phyloP scores from a whole-genome alignment of 108 stramenopile species.

The Pseudonitzschia multiseries region DNA sequence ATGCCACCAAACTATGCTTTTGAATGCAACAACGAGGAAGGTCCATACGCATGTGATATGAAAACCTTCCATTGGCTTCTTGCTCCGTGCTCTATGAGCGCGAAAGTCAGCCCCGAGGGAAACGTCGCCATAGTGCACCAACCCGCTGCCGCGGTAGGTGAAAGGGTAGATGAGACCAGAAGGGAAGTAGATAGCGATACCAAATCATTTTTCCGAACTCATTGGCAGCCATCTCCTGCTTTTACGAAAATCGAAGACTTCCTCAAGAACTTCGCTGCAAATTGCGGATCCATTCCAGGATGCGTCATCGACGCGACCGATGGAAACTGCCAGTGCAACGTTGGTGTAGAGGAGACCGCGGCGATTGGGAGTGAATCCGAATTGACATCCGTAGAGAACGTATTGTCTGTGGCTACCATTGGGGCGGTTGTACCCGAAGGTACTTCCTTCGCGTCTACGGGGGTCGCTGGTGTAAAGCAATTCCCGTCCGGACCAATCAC shows the following conservation, averaged over 20 bases:
- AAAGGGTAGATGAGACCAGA: background rate
- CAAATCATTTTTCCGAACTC: slow-evolving; percentile 6
- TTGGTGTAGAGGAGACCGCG: slow-evolving; percentile 5
- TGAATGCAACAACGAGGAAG: background rate
- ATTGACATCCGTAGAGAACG: background rate
- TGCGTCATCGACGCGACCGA: slow-evolving; percentile 10
- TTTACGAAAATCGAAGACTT: slow-evolving; percentile 3
- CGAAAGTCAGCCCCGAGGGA: slow-evolving; percentile 51
- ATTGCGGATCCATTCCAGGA: background rate
- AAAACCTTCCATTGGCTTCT: slow-evolving; percentile 39
- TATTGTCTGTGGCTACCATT: background rate
- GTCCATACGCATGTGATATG: slow-evolving; percentile 4
- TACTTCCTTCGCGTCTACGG: background rate
- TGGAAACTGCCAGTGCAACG: slow-evolving; percentile 21
- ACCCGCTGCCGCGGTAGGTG: slow-evolving; percentile 6
- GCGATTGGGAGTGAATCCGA: background rate
- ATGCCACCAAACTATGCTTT: background rate
- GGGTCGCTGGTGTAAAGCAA: background rate
- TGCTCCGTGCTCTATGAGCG: slow-evolving; percentile 43
- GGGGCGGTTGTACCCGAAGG: slow-evolving; percentile 6
- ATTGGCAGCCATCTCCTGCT: background rate
- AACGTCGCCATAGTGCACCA: slow-evolving; percentile 60
- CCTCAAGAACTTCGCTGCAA: slow-evolving; percentile 6
- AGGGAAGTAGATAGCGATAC: background rate
- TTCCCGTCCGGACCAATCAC: slow-evolving; percentile 22